Conservation (phyloP, 2,329 filamentous ascomycete species). For the Metarhizium brunneum region DNA sequence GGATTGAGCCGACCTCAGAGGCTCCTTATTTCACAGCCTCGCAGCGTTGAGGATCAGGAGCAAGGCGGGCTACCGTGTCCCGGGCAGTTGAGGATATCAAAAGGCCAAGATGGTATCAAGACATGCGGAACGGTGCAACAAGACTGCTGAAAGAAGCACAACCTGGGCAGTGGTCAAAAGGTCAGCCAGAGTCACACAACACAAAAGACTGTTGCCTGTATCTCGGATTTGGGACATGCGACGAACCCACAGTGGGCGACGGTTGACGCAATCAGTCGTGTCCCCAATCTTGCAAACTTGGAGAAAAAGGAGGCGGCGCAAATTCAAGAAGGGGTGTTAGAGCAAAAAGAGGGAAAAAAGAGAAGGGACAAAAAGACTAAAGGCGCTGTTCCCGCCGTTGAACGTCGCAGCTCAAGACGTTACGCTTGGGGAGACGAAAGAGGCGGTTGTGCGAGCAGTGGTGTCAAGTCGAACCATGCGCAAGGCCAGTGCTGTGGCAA, state of each 20-base stretch:
- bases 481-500: slow-evolving; percentile 1
- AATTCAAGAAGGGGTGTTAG: background rate
- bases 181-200: slow-evolving; percentile 5
- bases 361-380: background rate
- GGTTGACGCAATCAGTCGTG: background rate
- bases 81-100: slow-evolving; percentile 8
- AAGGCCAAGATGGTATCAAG: slow-evolving; percentile 16
- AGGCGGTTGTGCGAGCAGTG: background rate
- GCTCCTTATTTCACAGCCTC: background rate
- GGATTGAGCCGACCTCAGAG: background rate
- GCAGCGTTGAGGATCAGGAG: background rate
- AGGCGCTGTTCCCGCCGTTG: background rate
- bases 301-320: background rate
- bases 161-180: background rate
- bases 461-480: background rate
- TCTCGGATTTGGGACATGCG: background rate
- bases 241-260: background rate
- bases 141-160: slow-evolving; percentile 2
- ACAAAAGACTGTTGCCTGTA: background rate
- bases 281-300: background rate
- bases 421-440: background rate
- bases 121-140: slow-evolving; percentile 17
- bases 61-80: background rate
- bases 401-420: background rate
- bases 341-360: background rate